Base-by-base conservation (phyloP, 192 early-diverging fungal genomes). In the Coemansia sp. region DNA sequence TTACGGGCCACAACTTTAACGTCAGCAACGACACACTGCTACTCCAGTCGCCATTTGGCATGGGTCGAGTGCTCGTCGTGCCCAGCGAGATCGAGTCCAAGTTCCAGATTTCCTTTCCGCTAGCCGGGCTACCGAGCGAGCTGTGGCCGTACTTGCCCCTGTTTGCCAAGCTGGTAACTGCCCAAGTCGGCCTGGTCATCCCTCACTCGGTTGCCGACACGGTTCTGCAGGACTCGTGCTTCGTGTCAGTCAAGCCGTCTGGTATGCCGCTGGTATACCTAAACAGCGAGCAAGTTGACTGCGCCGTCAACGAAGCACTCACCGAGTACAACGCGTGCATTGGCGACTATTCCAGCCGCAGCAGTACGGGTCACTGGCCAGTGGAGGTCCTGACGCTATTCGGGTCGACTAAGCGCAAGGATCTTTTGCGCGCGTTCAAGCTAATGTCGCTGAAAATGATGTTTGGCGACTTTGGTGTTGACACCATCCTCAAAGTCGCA, bases 391-490 rank as follows among this genome's bases (percentile, higher is more conserved):
- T 82, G 70, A 82, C 79, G 8, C 56, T 82, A 35, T 82, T 63
- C 36, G 79, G 70, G 29, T 71, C 67, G 32, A 73, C 56, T 8
- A 66, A 53, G 17, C 58, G 65, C 47, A 37, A 32, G 4, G 60
- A 69, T 32, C 36, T 76, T 37, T 53, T 46, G 2, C 37, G 49
- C 2, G 70, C 73, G n/a, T 76, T 82, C 59, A 59, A 68, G 7
- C 59, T 76, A 36, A 45, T 76, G 32, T 56, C 63, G n/a, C 45
- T 76, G 22, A 82, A 82, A 54, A 67, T 82, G 27, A 56, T 82
- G 56, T 82, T 76, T 74, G 79, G 79, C 59, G 79, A 82, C 47
- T 82, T 82, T 73, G 73, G 73, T 41, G 56, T 67, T 1, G 74
- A 82, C 22, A 67, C 66, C 5, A 58, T 73, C 4, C 57, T 64